Percentiles rank a stretch among this genome's conserved stretches.
These are phyloP conservation scores for Cyclospora cayetanensis DNA, from an alignment of 169 alveolate genomes.

Conservation along the genomic window DNA sequence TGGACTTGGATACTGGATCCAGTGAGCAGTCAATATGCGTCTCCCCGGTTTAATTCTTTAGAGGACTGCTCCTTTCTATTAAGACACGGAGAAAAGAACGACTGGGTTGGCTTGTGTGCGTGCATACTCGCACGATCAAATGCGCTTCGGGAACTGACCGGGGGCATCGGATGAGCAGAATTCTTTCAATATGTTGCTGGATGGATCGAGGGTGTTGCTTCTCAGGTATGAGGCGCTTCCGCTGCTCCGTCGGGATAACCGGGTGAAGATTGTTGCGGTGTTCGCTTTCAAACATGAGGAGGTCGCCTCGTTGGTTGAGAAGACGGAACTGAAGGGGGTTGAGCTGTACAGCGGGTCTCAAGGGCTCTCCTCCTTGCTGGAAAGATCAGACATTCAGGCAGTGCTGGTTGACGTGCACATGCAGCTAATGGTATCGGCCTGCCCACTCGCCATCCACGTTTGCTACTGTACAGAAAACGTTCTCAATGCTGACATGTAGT, in stretches of 20 bases:
- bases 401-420: constrained; percentile 65
- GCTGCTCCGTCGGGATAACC: constrained; percentile 67
- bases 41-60: not conserved
- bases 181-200: no score
- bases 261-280: constrained; percentile 62
- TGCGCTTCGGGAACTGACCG: no score
- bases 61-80: no score
- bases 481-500: not conserved
- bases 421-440: constrained; percentile 50
- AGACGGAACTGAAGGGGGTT: constrained; percentile 20
- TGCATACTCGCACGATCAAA: no score
- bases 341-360: constrained; percentile 60
- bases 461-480: not conserved
- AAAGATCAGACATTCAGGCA: constrained; percentile 66
- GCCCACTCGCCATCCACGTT: not conserved
- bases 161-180: no score
- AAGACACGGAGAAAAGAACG: no score
- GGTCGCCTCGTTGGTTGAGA: not conserved
- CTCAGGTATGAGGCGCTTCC: constrained; percentile 68
- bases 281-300: constrained; percentile 62
- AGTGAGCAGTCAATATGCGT: no score
- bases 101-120: no score
- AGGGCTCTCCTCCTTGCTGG: constrained; percentile 47
- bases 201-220: no score
- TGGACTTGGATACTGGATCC: constrained; percentile 72